Evolutionary conservation across 1,139 yeast genomes (phyloP).

Genomic region (Yamadazyma conglobata): DNA sequence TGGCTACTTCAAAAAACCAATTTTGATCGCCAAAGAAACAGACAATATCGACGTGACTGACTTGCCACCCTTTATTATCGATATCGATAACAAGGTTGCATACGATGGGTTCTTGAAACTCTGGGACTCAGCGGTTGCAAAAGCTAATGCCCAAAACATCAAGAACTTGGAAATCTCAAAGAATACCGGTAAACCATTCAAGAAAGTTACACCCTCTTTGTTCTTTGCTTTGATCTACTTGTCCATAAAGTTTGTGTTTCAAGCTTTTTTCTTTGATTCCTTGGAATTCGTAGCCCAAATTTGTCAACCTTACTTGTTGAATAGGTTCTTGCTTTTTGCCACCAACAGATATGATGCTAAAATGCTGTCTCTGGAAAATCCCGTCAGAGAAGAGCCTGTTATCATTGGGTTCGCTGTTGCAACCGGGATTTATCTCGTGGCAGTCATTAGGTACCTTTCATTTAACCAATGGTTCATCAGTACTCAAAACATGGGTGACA

Average conservation of each 20-base stretch:
- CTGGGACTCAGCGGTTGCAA: slow-evolving; percentile 22
- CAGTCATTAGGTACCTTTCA: slow-evolving; percentile 24
- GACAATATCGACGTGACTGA: slow-evolving; percentile 20
- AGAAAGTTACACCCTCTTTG: slow-evolving; percentile 25
- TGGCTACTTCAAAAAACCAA: slow-evolving; percentile 21
- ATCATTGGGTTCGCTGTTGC: slow-evolving; percentile 33
- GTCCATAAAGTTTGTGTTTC: slow-evolving; percentile 8
- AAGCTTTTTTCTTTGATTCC: slow-evolving; percentile 17
- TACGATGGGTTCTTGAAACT: slow-evolving; percentile 17
- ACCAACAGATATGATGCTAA: slow-evolving; percentile 12
- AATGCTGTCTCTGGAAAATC: slow-evolving; percentile 1
- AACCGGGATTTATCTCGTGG: slow-evolving; percentile 21
- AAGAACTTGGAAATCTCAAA: slow-evolving; percentile 7
- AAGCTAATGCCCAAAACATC: slow-evolving; percentile 15
- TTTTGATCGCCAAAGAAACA: slow-evolving; percentile 20
- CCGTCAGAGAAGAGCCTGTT: slow-evolving; percentile 20
- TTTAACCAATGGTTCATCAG: slow-evolving; percentile 24
- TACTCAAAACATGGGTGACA: slow-evolving; percentile 18
- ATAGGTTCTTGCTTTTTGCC: slow-evolving; percentile 27
- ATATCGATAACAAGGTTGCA: slow-evolving; percentile 20
- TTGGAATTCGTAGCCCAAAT: slow-evolving; percentile 21
- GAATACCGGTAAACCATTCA: slow-evolving; percentile 6
- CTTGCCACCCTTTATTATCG: slow-evolving; percentile 23
- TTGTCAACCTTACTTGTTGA: slow-evolving; percentile 31
- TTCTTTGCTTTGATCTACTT: slow-evolving; percentile 7